Evolutionary conservation across 805 yeast species (phyloP).

Genomic region (Ogataea methanolica): DNA sequence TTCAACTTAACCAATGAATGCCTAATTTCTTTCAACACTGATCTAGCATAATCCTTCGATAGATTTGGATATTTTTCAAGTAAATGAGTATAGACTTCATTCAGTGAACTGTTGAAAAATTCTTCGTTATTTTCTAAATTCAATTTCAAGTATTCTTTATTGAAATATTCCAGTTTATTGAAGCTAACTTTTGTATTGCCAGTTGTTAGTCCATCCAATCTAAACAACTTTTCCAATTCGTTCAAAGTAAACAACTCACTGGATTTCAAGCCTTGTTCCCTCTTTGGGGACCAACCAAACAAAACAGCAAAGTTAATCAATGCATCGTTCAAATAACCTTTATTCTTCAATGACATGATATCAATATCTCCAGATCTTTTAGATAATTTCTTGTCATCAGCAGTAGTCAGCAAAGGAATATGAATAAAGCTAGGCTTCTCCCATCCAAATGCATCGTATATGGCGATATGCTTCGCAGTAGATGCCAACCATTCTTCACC

Average conservation of each 20-base stretch:
- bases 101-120: slow-evolving; percentile 33
- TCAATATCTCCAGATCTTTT: slow-evolving; percentile 84
- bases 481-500: slow-evolving; percentile 99
- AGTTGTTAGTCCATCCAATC: slow-evolving; percentile 71
- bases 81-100: slow-evolving; percentile 24
- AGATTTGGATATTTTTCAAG: slow-evolving; percentile 15
- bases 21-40: slow-evolving; percentile 41
- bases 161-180: slow-evolving; percentile 69
- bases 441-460: slow-evolving; percentile 88
- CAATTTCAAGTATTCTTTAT: slow-evolving; percentile 58
- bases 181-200: slow-evolving; percentile 93
- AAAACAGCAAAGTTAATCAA: slow-evolving; percentile 80
- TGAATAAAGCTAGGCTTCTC: slow-evolving; percentile 76
- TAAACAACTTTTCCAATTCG: slow-evolving; percentile 53
- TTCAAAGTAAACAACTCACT: slow-evolving; percentile 49
- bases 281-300: slow-evolving; percentile 92
- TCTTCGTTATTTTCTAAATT: slow-evolving; percentile 35
- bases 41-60: slow-evolving; percentile 29
- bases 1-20: slow-evolving; percentile 46
- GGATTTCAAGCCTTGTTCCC: slow-evolving; percentile 41
- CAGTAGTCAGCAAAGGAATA: slow-evolving; percentile 78
- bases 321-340: slow-evolving; percentile 83
- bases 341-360: slow-evolving; percentile 49
- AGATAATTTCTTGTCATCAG: slow-evolving; percentile 71
- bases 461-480: slow-evolving; percentile 88